Evolutionary conservation across 257 asterid species (phyloP).

Genomic region (Catharanthus roseus): DNA sequence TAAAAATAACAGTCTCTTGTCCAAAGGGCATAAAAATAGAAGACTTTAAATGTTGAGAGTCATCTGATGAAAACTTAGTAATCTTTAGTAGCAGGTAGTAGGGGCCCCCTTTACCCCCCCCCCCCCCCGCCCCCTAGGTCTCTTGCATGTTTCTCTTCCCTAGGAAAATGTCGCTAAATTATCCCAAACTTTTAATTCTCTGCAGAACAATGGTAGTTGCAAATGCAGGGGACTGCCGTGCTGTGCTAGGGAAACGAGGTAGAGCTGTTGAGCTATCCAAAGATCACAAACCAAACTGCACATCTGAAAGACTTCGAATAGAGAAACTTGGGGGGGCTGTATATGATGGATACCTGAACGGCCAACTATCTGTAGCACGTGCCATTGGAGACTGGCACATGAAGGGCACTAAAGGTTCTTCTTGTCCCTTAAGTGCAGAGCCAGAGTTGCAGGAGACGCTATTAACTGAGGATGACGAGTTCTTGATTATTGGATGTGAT

Average conservation of each 20-base stretch:
- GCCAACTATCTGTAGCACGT: conserved; percentile 83
- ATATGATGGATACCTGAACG: conserved; percentile 83
- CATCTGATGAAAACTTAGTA: no score
- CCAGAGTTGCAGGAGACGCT: conserved; percentile 72
- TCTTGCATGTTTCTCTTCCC: neutral
- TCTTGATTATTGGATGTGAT: conserved; percentile 83
- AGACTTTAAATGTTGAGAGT: neutral
- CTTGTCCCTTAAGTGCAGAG: conserved; percentile 74
- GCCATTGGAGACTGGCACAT: conserved; percentile 98
- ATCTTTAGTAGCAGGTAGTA: no score
- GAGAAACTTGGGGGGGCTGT: conserved; percentile 85
- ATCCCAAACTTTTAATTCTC: conserved; percentile 13
- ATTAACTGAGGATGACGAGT: conserved; percentile 81
- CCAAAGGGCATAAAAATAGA: no score
- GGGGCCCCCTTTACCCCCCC: neutral
- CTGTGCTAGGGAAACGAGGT: conserved; percentile 84
- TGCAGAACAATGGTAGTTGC: conserved; percentile 77
- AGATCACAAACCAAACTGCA: conserved; percentile 77
- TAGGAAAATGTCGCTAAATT: neutral
- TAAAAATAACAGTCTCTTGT: neutral
- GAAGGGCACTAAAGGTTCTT: conserved; percentile 76
- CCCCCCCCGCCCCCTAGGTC: neutral
- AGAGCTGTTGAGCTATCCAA: conserved; percentile 77
- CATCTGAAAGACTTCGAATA: conserved; percentile 61
- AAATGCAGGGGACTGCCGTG: conserved; percentile 94